These are phyloP conservation scores for Colletotrichum godetiae DNA, from an alignment of 2,329 filamentous ascomycete species.

Conservation along the genomic window DNA sequence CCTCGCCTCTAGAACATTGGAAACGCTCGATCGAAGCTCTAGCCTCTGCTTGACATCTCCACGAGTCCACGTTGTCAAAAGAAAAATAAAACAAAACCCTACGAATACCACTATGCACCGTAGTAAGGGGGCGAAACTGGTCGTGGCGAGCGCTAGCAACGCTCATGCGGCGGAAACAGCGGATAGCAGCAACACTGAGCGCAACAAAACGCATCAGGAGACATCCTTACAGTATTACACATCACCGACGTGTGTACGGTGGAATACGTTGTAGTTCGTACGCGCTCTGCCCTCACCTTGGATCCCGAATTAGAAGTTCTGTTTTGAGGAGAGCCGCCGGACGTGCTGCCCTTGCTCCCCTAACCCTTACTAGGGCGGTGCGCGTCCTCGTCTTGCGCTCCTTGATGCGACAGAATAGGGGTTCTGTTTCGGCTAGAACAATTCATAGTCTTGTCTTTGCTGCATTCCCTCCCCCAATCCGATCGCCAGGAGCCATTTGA, in stretches of 20 bases:
- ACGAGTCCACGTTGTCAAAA: not conserved
- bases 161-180: not conserved
- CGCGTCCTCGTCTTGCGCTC: constrained; percentile 3
- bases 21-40: not conserved
- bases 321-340: not conserved
- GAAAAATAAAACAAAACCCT: too few species aligned
- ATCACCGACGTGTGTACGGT: constrained; percentile 12
- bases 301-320: not conserved
- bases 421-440: constrained; percentile 33
- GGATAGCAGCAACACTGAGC: not conserved
- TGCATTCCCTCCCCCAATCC: constrained; percentile 2
- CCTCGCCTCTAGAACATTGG: constrained; percentile 16
- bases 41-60: not conserved
- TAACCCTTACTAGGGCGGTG: constrained; percentile 10
- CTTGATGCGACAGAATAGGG: constrained; percentile 15
- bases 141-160: constrained; percentile 10
- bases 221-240: not conserved
- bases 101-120: too few species aligned
- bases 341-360: not conserved
- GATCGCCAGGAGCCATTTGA: not conserved
- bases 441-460: constrained; percentile 8
- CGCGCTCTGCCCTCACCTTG: constrained; percentile 11
- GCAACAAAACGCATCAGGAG: not conserved
- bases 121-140: not conserved
- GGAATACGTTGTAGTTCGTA: not conserved